Evolutionary conservation across 2,329 filamentous ascomycete species (phyloP).

Genomic region (Lecanicillium sp.): DNA sequence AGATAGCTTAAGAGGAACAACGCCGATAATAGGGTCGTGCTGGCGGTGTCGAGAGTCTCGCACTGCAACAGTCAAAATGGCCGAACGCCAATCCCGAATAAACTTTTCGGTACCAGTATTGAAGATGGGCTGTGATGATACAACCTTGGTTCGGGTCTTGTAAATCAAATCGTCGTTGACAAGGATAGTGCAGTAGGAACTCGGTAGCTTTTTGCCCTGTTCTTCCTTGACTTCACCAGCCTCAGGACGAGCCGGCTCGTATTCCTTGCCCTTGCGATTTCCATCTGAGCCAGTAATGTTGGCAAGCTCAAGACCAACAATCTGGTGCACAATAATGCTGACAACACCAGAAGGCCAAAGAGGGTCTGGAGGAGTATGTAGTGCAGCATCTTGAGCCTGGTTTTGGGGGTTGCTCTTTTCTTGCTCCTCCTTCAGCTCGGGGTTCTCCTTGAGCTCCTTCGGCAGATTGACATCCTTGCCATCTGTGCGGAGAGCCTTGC

Average conservation of each 20-base stretch:
- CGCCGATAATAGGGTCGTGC: slow-evolving; percentile 89
- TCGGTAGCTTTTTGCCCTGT: slow-evolving; percentile 69
- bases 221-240: slow-evolving; percentile 85
- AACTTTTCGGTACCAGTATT: slow-evolving; percentile 94
- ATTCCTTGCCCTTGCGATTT: slow-evolving; percentile 76
- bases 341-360: slow-evolving; percentile 89
- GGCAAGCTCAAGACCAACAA: slow-evolving; percentile 87
- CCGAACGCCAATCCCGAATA: slow-evolving; percentile 84
- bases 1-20: slow-evolving; percentile 79
- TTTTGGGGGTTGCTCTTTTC: slow-evolving; percentile 64
- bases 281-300: slow-evolving; percentile 81
- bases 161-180: slow-evolving; percentile 86
- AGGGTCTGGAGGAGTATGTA: slow-evolving; percentile 89
- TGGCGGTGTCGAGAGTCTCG: slow-evolving; percentile 83
- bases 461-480: slow-evolving; percentile 76
- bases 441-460: slow-evolving; percentile 61
- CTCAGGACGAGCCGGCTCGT: slow-evolving; percentile 72
- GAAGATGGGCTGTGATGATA: slow-evolving; percentile 92
- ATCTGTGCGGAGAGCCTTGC: slow-evolving; percentile 75
- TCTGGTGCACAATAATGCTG: slow-evolving; percentile 83
- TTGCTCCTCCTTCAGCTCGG: slow-evolving; percentile 82
- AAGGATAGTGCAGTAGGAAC: slow-evolving; percentile 87
- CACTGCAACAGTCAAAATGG: slow-evolving; percentile 78
- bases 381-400: slow-evolving; percentile 70
- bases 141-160: slow-evolving; percentile 89